Base-by-base conservation (phyloP, 371 early-diverging fungal species). In the Phascolomyces articulosus region DNA sequence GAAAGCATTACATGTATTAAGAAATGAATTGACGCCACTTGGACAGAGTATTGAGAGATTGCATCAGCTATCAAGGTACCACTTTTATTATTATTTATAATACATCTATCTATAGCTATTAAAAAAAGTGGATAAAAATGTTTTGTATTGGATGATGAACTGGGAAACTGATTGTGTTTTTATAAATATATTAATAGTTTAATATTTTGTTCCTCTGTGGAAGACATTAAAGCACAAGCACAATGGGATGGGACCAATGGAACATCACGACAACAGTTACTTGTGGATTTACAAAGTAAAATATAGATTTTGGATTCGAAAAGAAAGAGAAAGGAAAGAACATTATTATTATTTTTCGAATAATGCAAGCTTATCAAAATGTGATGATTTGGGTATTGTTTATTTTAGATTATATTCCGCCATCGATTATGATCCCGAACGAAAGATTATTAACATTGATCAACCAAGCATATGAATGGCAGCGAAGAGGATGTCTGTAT, bases 341-440 rank as follows among this genome's bases (percentile, higher is more conserved):
- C 6, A 31, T 3, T 31, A 31, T 6, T 31, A 31, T 31, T 6
- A 31, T 10, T 31, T 3, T 31, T 6, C 3, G 10, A 31, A 9
- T 31, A 31, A 31, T 6, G 9, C 3, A 31, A n/a, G 40, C 29
- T 56, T 34, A 59, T 49, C 40, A 20, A 27, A 6, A 53, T 28
- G 18, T 57, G 29, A 15, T 7, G 41, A 13, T 15, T 15, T 40
- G 20, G 23, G n/a, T 24, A 41, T 24, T 47, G 18, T 55, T 29
- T 0, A 34, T 40, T 41, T 1, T 73, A 91, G 91, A 82, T 47
- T 88, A 85, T 71, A 87, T 96, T 51, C 84, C 93, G 3, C 88
- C 96, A 0, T 77, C 92, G 2, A 77, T 90, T 53, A 95, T 97
- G 94, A 87, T 98, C 55, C 98, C 97, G 3, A 87, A 88, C 20